Evolutionary conservation across 805 yeast species (phyloP).

Genomic region (Huiozyma sinensis): DNA sequence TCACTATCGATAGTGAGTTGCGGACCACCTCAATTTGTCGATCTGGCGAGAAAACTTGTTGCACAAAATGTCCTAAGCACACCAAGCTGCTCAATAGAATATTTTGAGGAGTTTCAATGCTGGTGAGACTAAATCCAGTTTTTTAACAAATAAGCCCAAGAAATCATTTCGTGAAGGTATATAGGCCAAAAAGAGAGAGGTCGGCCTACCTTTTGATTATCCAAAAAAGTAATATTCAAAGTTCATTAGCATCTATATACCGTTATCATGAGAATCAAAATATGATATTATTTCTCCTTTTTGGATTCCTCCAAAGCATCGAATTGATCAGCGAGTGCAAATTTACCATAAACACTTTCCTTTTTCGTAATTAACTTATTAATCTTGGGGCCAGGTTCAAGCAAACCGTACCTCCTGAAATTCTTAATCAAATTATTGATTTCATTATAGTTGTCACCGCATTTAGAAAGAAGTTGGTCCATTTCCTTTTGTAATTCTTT

Average conservation of each 20-base stretch:
- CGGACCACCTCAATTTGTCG: conserved; percentile 54
- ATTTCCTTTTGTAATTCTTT: conserved; percentile 38
- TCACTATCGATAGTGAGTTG: conserved; percentile 46
- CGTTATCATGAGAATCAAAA: too few relatives aligned
- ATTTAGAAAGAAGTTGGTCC: conserved; percentile 29
- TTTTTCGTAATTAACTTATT: conserved; percentile 14
- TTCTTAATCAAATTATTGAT: conserved; percentile 37
- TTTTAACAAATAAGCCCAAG: too few relatives aligned
- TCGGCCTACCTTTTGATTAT: too few relatives aligned
- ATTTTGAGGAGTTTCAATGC: conserved; percentile 62
- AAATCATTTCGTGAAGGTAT: too few relatives aligned
- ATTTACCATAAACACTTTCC: conserved; percentile 10
- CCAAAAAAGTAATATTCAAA: too few relatives aligned
- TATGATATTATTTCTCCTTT: background rate
- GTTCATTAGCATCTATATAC: too few relatives aligned
- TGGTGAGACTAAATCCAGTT: conserved; percentile 36
- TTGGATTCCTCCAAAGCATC: conserved; percentile 1
- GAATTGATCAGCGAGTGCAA: background rate
- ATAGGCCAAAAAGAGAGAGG: too few relatives aligned
- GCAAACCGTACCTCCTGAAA: conserved; percentile 57
- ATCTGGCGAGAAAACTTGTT: conserved; percentile 40
- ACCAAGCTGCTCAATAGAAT: conserved; percentile 45
- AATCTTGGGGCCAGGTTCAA: conserved; percentile 32
- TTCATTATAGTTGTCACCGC: conserved; percentile 27
- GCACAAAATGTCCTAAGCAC: conserved; percentile 30